Evolutionary conservation across 2,329 filamentous ascomycete genomes (phyloP).

Genomic region (Xylaria sp.): DNA sequence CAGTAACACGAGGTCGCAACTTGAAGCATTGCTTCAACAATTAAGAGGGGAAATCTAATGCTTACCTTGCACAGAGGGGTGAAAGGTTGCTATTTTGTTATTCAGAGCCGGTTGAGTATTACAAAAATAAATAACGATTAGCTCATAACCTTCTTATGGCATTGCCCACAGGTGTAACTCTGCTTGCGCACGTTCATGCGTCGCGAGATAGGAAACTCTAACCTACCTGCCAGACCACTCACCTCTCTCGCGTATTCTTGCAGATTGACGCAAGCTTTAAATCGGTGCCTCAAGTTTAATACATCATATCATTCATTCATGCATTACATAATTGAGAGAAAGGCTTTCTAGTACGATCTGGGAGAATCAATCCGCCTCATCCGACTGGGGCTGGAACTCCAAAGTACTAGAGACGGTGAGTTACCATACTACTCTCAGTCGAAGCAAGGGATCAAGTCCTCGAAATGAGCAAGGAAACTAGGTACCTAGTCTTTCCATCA

Average conservation of each 20-base stretch:
- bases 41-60: not conserved
- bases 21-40: not conserved
- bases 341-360: too few species aligned
- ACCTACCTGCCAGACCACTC: not conserved
- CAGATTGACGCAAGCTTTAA: not conserved
- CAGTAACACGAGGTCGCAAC: slow-evolving; percentile 1
- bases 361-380: not conserved
- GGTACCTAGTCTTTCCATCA: not conserved
- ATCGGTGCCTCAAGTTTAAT: too few species aligned
- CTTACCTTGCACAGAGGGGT: not conserved
- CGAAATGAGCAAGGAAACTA: not conserved
- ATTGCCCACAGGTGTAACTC: not conserved
- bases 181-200: not conserved
- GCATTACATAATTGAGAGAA: not conserved
- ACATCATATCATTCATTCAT: too few species aligned
- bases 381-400: not conserved
- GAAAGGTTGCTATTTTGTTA: not conserved
- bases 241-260: too few species aligned
- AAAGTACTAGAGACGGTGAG: not conserved
- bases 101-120: not conserved
- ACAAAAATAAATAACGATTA: too few species aligned
- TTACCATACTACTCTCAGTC: not conserved
- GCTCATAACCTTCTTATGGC: not conserved
- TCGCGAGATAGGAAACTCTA: not conserved
- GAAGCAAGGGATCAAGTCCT: slow-evolving; percentile 9